Conservation (phyloP, 2,329 filamentous ascomycete genomes). For the Neoarthrinium moseri region DNA sequence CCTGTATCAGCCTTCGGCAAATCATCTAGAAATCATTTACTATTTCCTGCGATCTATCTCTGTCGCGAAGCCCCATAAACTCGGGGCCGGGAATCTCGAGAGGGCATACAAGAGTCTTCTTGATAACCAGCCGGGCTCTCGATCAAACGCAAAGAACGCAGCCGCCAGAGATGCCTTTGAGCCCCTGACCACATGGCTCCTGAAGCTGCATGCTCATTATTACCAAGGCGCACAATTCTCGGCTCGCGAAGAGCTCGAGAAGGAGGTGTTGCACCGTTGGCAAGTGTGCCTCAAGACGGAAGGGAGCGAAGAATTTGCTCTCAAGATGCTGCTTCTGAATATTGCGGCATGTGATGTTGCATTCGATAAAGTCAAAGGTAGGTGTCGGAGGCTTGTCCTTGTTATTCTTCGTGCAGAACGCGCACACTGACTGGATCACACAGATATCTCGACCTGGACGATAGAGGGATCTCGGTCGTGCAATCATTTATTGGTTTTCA, state of each 20-base stretch:
- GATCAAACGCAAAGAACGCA: constrained; percentile 28
- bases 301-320: constrained; percentile 61
- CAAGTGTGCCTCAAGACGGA: constrained; percentile 70
- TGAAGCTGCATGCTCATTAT: constrained; percentile 81
- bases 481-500: constrained; percentile 72
- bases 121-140: constrained; percentile 34
- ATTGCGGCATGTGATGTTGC: constrained; percentile 80
- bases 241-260: constrained; percentile 78
- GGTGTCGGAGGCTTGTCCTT: constrained; percentile 23
- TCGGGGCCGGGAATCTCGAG: constrained; percentile 74
- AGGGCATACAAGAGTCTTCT: constrained; percentile 68
- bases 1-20: constrained; percentile 72
- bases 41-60: constrained; percentile 83
- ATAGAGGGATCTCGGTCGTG: constrained; percentile 45
- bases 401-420: not conserved
- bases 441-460: constrained; percentile 43
- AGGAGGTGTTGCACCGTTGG: constrained; percentile 78
- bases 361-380: constrained; percentile 58
- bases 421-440: not conserved
- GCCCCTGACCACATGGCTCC: constrained; percentile 76
- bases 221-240: constrained; percentile 74
- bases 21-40: constrained; percentile 84
- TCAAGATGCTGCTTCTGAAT: constrained; percentile 82
- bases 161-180: constrained; percentile 53
- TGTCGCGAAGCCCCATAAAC: constrained; percentile 70